Evolutionary conservation across 331 rosid species (phyloP).

Genomic region (Erythrophleum ivorense): DNA sequence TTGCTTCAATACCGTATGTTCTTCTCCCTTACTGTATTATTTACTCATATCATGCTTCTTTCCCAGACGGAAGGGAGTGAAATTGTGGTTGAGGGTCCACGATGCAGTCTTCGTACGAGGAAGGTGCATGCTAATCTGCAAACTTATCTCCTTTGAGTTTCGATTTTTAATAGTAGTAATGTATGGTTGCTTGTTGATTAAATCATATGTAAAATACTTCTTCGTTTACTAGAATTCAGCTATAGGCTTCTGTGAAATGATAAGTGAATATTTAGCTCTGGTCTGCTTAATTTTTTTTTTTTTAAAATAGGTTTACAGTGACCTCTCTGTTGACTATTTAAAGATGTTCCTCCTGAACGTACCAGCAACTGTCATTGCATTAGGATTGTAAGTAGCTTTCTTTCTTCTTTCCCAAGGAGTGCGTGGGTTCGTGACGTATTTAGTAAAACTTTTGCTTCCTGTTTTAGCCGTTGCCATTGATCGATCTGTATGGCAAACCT

Average conservation of each 20-base stretch:
- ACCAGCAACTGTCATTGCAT: conserved; percentile 86
- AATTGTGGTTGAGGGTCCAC: conserved; percentile 91
- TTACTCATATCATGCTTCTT: conserved; percentile 18
- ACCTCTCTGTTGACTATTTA: conserved; percentile 82
- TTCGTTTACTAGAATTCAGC: conserved; percentile 7
- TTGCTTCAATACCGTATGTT: neutral
- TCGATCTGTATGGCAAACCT: neutral
- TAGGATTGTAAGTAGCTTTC: conserved; percentile 73
- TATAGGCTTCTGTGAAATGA: conserved; percentile 20
- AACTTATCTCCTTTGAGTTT: conserved; percentile 4
- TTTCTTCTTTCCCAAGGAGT: neutral
- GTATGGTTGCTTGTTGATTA: conserved; percentile 2
- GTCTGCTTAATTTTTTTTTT: conserved; percentile 22
- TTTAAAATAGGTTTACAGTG: conserved; percentile 81
- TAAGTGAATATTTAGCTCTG: neutral
- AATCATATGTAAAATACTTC: neutral
- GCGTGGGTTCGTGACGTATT: neutral
- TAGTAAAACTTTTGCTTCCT: neutral
- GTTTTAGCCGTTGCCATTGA: neutral
- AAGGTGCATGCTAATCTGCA: conserved; percentile 52
- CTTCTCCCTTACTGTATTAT: neutral
- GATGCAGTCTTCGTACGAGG: conserved; percentile 94
- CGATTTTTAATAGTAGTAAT: neutral
- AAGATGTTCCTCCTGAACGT: conserved; percentile 85
- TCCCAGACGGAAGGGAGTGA: conserved; percentile 86